phyloP scores from a whole-genome alignment of 1,139 yeast genomes.

The Hyphopichia pseudoburtonii region DNA sequence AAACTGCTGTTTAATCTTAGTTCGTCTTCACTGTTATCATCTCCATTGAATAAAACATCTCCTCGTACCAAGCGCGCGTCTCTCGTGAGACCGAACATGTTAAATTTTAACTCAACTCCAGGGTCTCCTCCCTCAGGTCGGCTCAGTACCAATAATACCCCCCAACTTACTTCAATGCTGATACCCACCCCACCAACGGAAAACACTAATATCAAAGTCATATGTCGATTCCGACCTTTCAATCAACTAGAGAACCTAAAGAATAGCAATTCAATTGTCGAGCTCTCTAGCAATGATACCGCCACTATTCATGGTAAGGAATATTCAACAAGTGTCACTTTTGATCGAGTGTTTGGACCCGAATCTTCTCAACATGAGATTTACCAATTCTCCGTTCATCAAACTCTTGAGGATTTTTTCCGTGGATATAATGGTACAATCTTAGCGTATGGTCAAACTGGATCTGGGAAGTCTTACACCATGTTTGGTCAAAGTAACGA shows the following conservation, averaged over 20 bases:
- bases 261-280: slow-evolving; percentile 18
- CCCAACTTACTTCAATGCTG: neutral
- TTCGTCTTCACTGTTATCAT: too few species aligned
- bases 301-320: slow-evolving; percentile 32
- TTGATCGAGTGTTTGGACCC: slow-evolving; percentile 64
- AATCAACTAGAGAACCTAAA: slow-evolving; percentile 28
- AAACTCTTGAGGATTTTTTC: slow-evolving; percentile 65
- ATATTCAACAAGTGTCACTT: slow-evolving; percentile 47
- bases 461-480: slow-evolving; percentile 83
- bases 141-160: neutral
- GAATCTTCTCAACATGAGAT: slow-evolving; percentile 56
- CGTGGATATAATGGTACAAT: slow-evolving; percentile 85
- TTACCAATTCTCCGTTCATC: slow-evolving; percentile 58
- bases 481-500: slow-evolving; percentile 70
- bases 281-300: slow-evolving; percentile 26
- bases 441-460: slow-evolving; percentile 87
- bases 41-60: too few species aligned
- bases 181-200: neutral
- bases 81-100: too few species aligned
- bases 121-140: neutral
- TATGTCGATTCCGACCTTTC: slow-evolving; percentile 65
- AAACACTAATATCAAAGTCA: slow-evolving; percentile 52
- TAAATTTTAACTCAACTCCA: too few species aligned
- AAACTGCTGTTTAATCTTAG: too few species aligned
- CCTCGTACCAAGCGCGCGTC: too few species aligned